Conservation (phyloP, 1,284 basidiomycete species). For the Entoloma clypeatum region DNA sequence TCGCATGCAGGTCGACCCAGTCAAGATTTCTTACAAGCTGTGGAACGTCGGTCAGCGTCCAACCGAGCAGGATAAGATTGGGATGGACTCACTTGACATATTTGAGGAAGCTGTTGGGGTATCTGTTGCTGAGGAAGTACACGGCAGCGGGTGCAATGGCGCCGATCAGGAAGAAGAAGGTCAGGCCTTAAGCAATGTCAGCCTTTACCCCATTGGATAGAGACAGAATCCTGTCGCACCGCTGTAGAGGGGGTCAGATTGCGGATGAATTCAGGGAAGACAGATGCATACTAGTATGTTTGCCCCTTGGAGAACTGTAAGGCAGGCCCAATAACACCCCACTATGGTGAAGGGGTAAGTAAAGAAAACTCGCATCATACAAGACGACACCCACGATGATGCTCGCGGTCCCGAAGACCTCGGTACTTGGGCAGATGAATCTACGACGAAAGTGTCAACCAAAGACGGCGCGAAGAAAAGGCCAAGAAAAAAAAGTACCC, state of each 20-base stretch:
- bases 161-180: slow-evolving; percentile 55
- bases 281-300: slow-evolving; percentile 11
- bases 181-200: slow-evolving; percentile 27
- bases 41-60: slow-evolving; percentile 23
- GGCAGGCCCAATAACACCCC: slow-evolving; percentile 45
- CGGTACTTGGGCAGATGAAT: slow-evolving; percentile 38
- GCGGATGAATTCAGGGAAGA: slow-evolving; percentile 4
- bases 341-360: slow-evolving; percentile 4
- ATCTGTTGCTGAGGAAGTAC: slow-evolving; percentile 34
- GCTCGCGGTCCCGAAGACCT: slow-evolving; percentile 42
- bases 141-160: slow-evolving; percentile 39
- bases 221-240: slow-evolving; percentile 1
- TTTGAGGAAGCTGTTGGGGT: slow-evolving; percentile 39
- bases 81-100: slow-evolving; percentile 40
- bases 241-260: not conserved
- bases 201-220: slow-evolving; percentile 6
- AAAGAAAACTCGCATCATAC: not conserved
- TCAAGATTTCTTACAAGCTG: slow-evolving; percentile 27
- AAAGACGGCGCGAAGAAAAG: not conserved
- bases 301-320: slow-evolving; percentile 43
- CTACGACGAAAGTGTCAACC: slow-evolving; percentile 17
- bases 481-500: slow-evolving; percentile 9
- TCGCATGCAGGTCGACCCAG: not conserved
- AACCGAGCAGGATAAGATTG: not conserved
- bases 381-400: slow-evolving; percentile 29